Evolutionary conservation across 495 filamentous ascomycete genomes (phyloP).

Genomic region (Tuber calosporum): DNA sequence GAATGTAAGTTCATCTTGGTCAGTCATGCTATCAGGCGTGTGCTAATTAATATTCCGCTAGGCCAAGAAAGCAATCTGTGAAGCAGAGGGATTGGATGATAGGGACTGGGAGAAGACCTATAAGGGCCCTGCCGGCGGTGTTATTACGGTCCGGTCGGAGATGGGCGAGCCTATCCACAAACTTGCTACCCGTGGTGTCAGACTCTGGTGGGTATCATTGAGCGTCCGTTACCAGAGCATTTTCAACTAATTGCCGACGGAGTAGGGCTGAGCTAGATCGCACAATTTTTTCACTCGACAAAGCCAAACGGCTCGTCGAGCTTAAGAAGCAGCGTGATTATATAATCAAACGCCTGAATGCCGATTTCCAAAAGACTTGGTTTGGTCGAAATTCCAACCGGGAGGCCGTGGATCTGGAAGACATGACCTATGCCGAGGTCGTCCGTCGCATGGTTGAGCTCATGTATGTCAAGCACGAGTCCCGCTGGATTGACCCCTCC

Average conservation of each 20-base stretch:
- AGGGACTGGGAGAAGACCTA: constrained; percentile 94
- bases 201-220: constrained; percentile 58
- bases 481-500: constrained; percentile 86
- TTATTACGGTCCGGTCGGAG: constrained; percentile 94
- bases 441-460: constrained; percentile 89
- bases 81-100: constrained; percentile 82
- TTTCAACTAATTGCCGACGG: not conserved
- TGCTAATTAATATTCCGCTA: constrained; percentile 17
- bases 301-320: constrained; percentile 84
- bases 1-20: constrained; percentile 45
- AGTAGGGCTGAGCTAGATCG: constrained; percentile 78
- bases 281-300: constrained; percentile 93
- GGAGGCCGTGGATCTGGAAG: constrained; percentile 84
- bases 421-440: constrained; percentile 96
- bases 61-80: constrained; percentile 91
- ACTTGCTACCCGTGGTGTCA: constrained; percentile 86
- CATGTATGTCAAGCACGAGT: constrained; percentile 90
- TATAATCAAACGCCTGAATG: constrained; percentile 96
- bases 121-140: constrained; percentile 80
- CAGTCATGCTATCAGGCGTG: not conserved
- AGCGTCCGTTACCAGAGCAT: not conserved
- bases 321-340: constrained; percentile 86
- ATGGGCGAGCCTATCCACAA: constrained; percentile 99
- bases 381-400: constrained; percentile 82
- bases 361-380: constrained; percentile 98